Evolutionary conservation across 139 green algal species (phyloP), one percentile per base, ranked within the genome.

Genomic region (Tetradesmus lagerheimii): DNA sequence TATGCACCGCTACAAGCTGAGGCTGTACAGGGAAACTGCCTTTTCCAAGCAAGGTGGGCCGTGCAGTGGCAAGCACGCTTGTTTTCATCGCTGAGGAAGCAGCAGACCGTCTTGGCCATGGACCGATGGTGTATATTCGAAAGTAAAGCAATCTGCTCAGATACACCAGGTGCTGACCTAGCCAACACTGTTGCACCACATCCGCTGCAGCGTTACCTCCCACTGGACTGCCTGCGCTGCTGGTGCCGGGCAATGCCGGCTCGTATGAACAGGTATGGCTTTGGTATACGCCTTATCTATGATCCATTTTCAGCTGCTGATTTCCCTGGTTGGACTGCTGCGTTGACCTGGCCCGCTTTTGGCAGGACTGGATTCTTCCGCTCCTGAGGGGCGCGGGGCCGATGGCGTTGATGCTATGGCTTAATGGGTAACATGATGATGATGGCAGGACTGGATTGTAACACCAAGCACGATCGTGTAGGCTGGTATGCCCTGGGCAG

Each of bases 221-320:
- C 34, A 77, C 64, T 16, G 79, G 77, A 12, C 41, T 87, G 18
- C 93, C 93, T 31, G 91, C 91, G 18, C 88, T 95, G 38, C 93
- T 95, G 41, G 86, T 95, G 0, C 93, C 93, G 18, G 93, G 93
- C 39, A 95, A 94, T 37, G 91, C 81, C 16, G 93, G 93, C n/a
- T 91, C 82, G 23, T 92, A 92, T 62, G 89, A 92, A 31, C 93
- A 95, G 88, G 93, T 93, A 20, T 35, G 82, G 2, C 3, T 38
- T 27, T 5, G n/a, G 5, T 23, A 15, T 41, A 23, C 31, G 9
- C n/a, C 9, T n/a, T 9, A 71, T 18, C 57, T 71, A 9, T 0
- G 57, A 31, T 71, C 57, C 57, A n/a, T n/a, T n/a, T n/a, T n/a
- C 57, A 71, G 57, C 57, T 31, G 4, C 1, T n/a, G 23, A 71